A percentile compares a stretch with the other conserved stretches of the same genome.
Conservation (phyloP, 2,329 filamentous ascomycete species). For the Lasiodiplodia gonubiensis region DNA sequence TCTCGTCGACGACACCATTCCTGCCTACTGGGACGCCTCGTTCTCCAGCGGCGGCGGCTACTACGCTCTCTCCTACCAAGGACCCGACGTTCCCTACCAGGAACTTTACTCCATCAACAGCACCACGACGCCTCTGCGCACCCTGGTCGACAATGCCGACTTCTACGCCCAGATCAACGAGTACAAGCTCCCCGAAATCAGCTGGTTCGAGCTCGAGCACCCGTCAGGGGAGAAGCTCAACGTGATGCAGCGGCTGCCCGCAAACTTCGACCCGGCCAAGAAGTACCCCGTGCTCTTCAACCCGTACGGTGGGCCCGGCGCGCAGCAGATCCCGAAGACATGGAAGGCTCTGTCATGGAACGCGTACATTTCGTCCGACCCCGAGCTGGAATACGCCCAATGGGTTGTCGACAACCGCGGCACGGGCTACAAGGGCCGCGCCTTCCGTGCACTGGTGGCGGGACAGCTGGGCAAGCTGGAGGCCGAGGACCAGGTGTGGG, state of each 20-base stretch:
- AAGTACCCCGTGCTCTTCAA: slow-evolving; percentile 72
- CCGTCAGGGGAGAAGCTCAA: slow-evolving; percentile 67
- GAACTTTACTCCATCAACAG: slow-evolving; percentile 67
- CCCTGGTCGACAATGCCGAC: slow-evolving; percentile 65
- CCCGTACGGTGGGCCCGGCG: slow-evolving; percentile 70
- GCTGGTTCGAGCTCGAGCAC: slow-evolving; percentile 67
- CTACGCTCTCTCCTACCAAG: slow-evolving; percentile 69
- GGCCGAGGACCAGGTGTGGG: slow-evolving; percentile 71
- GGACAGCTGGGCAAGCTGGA: slow-evolving; percentile 68
- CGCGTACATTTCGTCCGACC: slow-evolving; percentile 69
- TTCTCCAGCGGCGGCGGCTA: slow-evolving; percentile 68
- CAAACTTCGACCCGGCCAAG: slow-evolving; percentile 66
- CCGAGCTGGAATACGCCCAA: slow-evolving; percentile 70
- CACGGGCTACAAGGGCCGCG: slow-evolving; percentile 68
- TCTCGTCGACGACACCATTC: slow-evolving; percentile 65
- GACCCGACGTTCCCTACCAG: slow-evolving; percentile 72
- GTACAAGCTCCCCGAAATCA: slow-evolving; percentile 69
- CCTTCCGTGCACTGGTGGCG: slow-evolving; percentile 64
- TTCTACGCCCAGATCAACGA: slow-evolving; percentile 62
- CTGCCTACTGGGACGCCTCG: slow-evolving; percentile 67
- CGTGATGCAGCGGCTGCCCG: slow-evolving; percentile 68
- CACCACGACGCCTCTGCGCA: slow-evolving; percentile 59
- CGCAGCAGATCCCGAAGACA: slow-evolving; percentile 65
- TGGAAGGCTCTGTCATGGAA: slow-evolving; percentile 64
- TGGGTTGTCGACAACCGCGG: slow-evolving; percentile 72